Base-by-base conservation (phyloP, 768 basidiomycete species). In the Trametes cingulata region DNA sequence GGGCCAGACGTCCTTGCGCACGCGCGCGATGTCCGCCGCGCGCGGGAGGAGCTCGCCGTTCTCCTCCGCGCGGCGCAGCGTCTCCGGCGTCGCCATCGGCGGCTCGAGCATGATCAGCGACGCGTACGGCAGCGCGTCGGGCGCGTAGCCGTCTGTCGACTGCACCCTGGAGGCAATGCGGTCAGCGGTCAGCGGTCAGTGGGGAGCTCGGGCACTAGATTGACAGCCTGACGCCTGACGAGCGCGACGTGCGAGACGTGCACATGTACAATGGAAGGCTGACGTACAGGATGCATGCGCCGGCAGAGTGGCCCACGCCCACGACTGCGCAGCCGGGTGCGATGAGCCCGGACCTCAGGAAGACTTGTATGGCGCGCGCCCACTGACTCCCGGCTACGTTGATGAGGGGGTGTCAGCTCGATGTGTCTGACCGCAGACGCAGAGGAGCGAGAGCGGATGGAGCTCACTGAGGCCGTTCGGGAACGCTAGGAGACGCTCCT, bases 81-180 rank as follows among this genome's bases (percentile, higher is more conserved):
- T 41, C 22, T 53, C 37, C 1, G 15, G 56, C 6, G 62, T 54
- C 57, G 59, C 47, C 52, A 64, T 55, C 14, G 35, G 13, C 2
- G 58, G 58, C 24, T 64, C 58, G 25, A 56, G 41, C 7, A 64
- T 14, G 37, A 63, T 52, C 9, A 64, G n/a, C 15, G 52, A 50
- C 9, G 48, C 37, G 41, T 36, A 64, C 1, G 62, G 62, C 4
- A 63, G 36, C 9, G 5, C 6, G 22, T 41, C 45, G 6, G 29
- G 15, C n/a, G 50, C 8, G 33, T 52, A 53, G 1, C 36, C 51
- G 17, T 6, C 12, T 13, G 50, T 53, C 7, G 45, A 47, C n/a
- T 47, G 35, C 17, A 48, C 9, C 22, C 55, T 56, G 43, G n/a
- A n/a, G n/a, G n/a, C n/a, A n/a, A n/a, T n/a, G n/a, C n/a, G n/a